A percentile compares a stretch with the other conserved stretches of the same genome.
Conservation (phyloP, 257 asterid species). For the Galeopsis tetrahit region DNA sequence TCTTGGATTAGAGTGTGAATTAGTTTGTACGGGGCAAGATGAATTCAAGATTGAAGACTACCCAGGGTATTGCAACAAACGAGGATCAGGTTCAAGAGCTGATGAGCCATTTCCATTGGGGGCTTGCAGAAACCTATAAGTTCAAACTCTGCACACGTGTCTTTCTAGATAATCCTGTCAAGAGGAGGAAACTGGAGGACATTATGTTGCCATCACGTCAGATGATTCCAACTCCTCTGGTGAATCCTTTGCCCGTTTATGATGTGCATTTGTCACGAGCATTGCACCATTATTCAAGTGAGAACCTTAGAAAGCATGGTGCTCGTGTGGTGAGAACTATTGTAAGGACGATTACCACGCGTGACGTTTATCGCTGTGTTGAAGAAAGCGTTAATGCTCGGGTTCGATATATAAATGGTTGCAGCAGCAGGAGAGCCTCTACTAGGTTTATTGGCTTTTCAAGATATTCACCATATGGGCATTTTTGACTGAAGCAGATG, state of each 20-base stretch:
- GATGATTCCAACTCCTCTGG: constrained; percentile 4
- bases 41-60: constrained; percentile 52
- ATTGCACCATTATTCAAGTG: constrained; percentile 8
- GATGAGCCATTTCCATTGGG: constrained; percentile 57
- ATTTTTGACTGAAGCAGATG: constrained; percentile 31
- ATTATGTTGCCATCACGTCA: constrained; percentile 18
- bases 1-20: constrained; percentile 38
- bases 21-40: constrained; percentile 33
- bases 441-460: constrained; percentile 41
- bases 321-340: constrained; percentile 40
- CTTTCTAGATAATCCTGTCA: neutral
- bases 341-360: constrained; percentile 44
- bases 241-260: neutral
- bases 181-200: neutral
- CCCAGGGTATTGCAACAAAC: constrained; percentile 63
- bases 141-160: constrained; percentile 17
- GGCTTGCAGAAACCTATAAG: constrained; percentile 50
- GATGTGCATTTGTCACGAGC: neutral
- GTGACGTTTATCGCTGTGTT: constrained; percentile 34
- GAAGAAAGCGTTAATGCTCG: constrained; percentile 35
- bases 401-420: constrained; percentile 35
- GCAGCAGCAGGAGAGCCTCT: constrained; percentile 30
- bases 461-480: constrained; percentile 49
- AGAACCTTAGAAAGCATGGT: constrained; percentile 39
- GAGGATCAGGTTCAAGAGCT: constrained; percentile 52